Conservation (phyloP, 2,329 filamentous ascomycete species). For the Cryphonectria parasitica region DNA sequence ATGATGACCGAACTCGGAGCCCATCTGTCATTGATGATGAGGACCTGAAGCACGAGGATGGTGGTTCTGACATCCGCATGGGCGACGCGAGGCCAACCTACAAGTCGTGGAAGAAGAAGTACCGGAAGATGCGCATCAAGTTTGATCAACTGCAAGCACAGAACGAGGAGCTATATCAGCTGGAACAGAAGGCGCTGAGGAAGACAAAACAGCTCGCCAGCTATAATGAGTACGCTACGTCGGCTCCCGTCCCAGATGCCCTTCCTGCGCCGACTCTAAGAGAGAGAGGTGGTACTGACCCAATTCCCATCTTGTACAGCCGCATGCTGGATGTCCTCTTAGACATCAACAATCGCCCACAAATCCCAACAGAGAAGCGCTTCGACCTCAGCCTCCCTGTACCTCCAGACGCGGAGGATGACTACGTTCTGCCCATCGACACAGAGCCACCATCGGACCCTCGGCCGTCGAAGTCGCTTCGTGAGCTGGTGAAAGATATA, state of each 20-base stretch:
- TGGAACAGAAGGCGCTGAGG: constrained; percentile 79
- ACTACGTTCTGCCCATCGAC: constrained; percentile 78
- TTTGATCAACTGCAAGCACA: constrained; percentile 80
- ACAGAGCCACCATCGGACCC: constrained; percentile 60
- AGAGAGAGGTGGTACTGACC: constrained; percentile 30
- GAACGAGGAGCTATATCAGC: constrained; percentile 79
- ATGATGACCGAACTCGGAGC: constrained; percentile 34
- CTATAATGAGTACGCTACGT: constrained; percentile 79
- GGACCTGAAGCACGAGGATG: constrained; percentile 49
- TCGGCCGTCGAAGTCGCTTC: constrained; percentile 52
- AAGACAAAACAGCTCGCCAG: constrained; percentile 83
- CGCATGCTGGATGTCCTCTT: constrained; percentile 86
- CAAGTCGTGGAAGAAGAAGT: constrained; percentile 88
- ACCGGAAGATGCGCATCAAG: constrained; percentile 81
- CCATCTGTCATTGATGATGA: constrained; percentile 29
- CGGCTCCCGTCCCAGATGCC: background rate
- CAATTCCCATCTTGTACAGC: constrained; percentile 50
- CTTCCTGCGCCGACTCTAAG: constrained; percentile 9
- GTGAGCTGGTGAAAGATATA: constrained; percentile 55
- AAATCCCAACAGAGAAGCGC: constrained; percentile 75
- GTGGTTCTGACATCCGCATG: constrained; percentile 40
- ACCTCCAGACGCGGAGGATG: constrained; percentile 51
- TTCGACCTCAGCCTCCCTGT: constrained; percentile 67
- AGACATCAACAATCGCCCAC: constrained; percentile 83
- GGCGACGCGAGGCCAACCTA: constrained; percentile 56